Evolutionary conservation across 2,329 filamentous ascomycete genomes (phyloP).

Genomic region (Graphiopsis chlorocephala): DNA sequence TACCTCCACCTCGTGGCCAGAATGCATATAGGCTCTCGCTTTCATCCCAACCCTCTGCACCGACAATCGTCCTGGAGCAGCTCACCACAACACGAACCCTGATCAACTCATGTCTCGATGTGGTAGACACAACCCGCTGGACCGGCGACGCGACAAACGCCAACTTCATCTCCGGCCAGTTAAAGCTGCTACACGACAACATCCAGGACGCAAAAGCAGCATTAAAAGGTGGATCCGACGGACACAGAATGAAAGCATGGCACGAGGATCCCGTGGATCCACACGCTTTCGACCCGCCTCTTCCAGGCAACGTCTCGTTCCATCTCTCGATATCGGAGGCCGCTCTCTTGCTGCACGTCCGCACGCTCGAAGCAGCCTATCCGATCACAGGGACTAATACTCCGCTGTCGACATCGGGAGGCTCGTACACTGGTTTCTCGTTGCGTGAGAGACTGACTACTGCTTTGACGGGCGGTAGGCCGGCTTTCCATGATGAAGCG

Average conservation of each 20-base stretch:
- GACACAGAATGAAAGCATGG: constrained; percentile 50
- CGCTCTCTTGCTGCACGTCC: constrained; percentile 60
- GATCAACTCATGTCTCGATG: constrained; percentile 78
- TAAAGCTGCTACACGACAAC: constrained; percentile 58
- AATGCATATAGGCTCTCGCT: constrained; percentile 52
- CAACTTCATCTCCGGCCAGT: constrained; percentile 57
- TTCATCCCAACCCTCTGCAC: constrained; percentile 52
- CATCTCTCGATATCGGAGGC: constrained; percentile 58
- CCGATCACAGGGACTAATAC: constrained; percentile 35
- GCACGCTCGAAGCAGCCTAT: constrained; percentile 60
- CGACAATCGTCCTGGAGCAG: constrained; percentile 63
- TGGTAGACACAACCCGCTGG: constrained; percentile 74
- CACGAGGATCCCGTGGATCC: constrained; percentile 51
- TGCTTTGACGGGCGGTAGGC: constrained; percentile 42
- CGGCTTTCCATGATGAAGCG: constrained; percentile 59
- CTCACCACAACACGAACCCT: constrained; percentile 71
- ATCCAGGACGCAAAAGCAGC: constrained; percentile 59
- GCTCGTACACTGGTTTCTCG: constrained; percentile 54
- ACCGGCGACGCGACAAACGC: constrained; percentile 63
- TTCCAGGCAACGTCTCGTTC: constrained; percentile 70
- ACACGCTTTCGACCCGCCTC: constrained; percentile 58
- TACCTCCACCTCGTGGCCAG: constrained; percentile 54
- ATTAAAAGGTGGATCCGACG: constrained; percentile 54
- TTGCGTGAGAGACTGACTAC: constrained; percentile 55
- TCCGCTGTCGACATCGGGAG: constrained; percentile 24